Conservation (phyloP, 2,329 filamentous ascomycete species). For the Aspergillus sclerotialis region DNA sequence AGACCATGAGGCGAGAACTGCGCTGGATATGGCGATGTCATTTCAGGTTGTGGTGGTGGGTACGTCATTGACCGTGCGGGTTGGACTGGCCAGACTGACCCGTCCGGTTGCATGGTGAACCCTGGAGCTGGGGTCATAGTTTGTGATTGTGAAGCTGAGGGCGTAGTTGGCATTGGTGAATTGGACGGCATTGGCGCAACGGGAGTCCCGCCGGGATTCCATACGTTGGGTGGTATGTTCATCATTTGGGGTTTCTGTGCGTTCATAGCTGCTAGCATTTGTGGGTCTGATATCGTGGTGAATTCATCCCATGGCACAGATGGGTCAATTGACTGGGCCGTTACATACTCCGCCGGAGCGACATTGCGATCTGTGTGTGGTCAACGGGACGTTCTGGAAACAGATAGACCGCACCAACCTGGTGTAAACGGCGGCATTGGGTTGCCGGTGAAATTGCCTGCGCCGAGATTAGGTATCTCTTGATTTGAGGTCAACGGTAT, state of each 20-base stretch:
- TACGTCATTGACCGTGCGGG: conserved; percentile 27
- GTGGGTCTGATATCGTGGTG: conserved; percentile 29
- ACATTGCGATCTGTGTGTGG: conserved; percentile 20
- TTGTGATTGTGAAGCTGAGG: conserved; percentile 25
- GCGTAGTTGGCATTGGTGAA: conserved; percentile 22
- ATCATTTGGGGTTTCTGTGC: conserved; percentile 25
- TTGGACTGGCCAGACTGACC: conserved; percentile 29
- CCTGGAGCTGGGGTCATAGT: conserved; percentile 20
- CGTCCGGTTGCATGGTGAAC: conserved; percentile 30
- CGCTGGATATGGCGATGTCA: conserved; percentile 18
- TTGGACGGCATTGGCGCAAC: conserved; percentile 19
- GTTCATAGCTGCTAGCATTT: conserved; percentile 26
- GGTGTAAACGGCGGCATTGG: conserved; percentile 29
- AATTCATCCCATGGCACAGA: conserved; percentile 33
- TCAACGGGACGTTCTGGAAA: background rate
- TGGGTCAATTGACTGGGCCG: conserved; percentile 25
- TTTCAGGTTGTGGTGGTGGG: conserved; percentile 23
- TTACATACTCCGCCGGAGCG: conserved; percentile 20
- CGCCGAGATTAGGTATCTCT: conserved; percentile 27
- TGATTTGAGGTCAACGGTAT: conserved; percentile 27
- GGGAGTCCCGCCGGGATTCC: conserved; percentile 21
- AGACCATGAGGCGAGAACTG: conserved; percentile 24
- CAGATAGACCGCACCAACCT: conserved; percentile 20
- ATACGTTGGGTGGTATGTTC: conserved; percentile 25
- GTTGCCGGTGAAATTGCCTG: conserved; percentile 22